phyloP scores from a whole-genome alignment of 495 filamentous ascomycete genomes.

The Thermochaetoides thermophila region DNA sequence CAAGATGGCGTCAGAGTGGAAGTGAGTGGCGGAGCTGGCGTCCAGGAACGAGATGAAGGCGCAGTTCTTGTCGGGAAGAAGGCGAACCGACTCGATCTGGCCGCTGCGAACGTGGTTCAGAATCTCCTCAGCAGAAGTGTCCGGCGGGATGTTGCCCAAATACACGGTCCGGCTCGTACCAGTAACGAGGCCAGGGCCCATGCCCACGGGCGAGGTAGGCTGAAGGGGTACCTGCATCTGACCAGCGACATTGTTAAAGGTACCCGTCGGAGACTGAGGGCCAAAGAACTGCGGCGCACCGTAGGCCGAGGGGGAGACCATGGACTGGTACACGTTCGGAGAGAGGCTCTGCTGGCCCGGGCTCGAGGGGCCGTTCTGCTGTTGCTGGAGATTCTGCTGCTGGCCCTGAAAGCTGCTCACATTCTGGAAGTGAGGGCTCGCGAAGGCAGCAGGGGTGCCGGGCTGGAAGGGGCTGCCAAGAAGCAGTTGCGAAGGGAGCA shows the following conservation, averaged over 20 bases:
- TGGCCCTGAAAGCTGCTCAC: constrained; percentile 61
- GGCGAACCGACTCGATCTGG: constrained; percentile 92
- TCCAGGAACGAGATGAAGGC: constrained; percentile 99
- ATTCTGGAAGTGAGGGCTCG: constrained; percentile 79
- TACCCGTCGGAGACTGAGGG: constrained; percentile 75
- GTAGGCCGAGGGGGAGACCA: constrained; percentile 63
- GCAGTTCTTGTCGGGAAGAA: constrained; percentile 97
- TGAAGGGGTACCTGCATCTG: constrained; percentile 33
- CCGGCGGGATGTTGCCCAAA: constrained; percentile 90
- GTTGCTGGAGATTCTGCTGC: constrained; percentile 47
- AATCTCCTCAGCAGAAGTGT: constrained; percentile 97
- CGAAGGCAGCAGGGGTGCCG: constrained; percentile 77
- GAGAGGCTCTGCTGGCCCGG: constrained; percentile 42
- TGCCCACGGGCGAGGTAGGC: constrained; percentile 51
- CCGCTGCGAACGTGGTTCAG: constrained; percentile 92
- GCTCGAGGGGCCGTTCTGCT: constrained; percentile 33
- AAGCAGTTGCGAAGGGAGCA: constrained; percentile 85
- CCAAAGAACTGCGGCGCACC: constrained; percentile 61
- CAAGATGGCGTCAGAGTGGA: constrained; percentile 97
- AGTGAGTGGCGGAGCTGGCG: constrained; percentile 91
- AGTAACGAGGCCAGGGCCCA: constrained; percentile 64
- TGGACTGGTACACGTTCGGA: constrained; percentile 58
- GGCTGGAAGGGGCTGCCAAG: constrained; percentile 95
- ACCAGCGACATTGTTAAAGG: constrained; percentile 49
- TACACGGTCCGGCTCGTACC: constrained; percentile 95